Evolutionary conservation across 768 basidiomycete genomes (phyloP), one percentile per base, ranked within the genome.

Genomic region (Mycena capillaripes): DNA sequence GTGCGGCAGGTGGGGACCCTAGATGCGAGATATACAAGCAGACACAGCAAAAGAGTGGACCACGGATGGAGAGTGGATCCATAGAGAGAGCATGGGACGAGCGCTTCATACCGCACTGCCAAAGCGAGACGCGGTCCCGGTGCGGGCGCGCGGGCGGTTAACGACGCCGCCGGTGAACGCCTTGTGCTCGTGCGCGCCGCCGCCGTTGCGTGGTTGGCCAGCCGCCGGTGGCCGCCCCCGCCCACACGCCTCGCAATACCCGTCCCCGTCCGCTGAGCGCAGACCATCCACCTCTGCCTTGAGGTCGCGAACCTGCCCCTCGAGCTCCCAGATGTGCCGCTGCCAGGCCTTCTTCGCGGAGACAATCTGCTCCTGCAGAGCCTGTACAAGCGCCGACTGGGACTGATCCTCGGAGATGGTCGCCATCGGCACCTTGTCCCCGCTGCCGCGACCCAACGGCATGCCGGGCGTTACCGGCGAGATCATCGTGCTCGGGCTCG

Each of bases 261-360:
- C 83, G 55, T 81, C 79, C 9, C 75, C 78, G 16, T 73, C 71
- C 19, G 75, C 79, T 30, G 80, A 81, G 56, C 86, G 89, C 48
- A 91, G 81, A 29, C 86, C 87, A 38, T 92, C 90, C 38, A 95
- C 79, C 79, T 95, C 92, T 23, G 87, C 85, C 73, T 92, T 91
- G 68, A 96, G 83, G 78, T 92, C 91, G 57, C 88, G 88, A 53
- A 95, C 88, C 78, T 93, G 92, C 16, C 89, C 88, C 77, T 93
- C 93, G 60, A 95, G 82, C 77, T 95, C 94, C 91, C 88, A 90
- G 60, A 94, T 87, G 69, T 93, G 91, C 68, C 85, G 88, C 76
- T 93, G 92, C 91, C 92, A 94, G 25, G 87, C 88, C 73, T 87
- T 86, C 64, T 91, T 90, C 29, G 90, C 81, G 11, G 84, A 83